phyloP scores from a whole-genome alignment of 768 basidiomycete species.

The Tricholoma bakamatsutake region DNA sequence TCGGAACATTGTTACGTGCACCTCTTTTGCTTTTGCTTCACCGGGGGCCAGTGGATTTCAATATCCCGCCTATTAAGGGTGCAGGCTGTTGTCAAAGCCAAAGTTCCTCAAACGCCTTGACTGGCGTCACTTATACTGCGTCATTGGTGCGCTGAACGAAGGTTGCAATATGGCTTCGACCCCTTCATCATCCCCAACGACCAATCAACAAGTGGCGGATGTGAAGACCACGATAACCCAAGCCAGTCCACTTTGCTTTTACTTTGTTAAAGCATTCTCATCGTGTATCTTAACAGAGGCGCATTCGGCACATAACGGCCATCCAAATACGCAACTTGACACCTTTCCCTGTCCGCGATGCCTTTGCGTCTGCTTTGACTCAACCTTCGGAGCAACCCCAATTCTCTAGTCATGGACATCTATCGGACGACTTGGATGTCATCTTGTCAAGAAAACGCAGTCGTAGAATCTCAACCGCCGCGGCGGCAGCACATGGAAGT shows the following conservation, averaged over 20 bases:
- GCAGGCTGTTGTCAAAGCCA: background rate
- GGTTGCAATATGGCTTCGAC: background rate
- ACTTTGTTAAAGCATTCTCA: conserved; percentile 2
- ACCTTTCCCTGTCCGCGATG: conserved; percentile 78
- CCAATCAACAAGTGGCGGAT: background rate
- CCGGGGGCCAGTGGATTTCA: background rate
- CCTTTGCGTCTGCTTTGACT: conserved; percentile 66
- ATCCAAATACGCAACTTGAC: conserved; percentile 78
- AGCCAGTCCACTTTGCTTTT: conserved; percentile 8
- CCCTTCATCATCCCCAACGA: background rate
- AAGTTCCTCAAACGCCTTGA: background rate
- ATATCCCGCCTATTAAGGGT: background rate
- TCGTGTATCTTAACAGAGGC: conserved; percentile 38
- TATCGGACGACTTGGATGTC: conserved; percentile 69
- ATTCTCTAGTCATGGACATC: conserved; percentile 47
- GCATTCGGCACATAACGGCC: conserved; percentile 66
- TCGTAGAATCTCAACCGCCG: conserved; percentile 56
- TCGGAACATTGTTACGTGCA: background rate
- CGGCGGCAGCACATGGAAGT: conserved; percentile 43
- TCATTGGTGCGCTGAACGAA: background rate
- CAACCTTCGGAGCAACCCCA: conserved; percentile 62
- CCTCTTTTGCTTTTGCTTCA: background rate
- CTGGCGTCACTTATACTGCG: background rate
- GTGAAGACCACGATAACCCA: conserved; percentile 4
- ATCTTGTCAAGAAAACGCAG: conserved; percentile 51